Base-by-base conservation (phyloP, 2,329 filamentous ascomycete species). In the Colletotrichum gloeosporioides region DNA sequence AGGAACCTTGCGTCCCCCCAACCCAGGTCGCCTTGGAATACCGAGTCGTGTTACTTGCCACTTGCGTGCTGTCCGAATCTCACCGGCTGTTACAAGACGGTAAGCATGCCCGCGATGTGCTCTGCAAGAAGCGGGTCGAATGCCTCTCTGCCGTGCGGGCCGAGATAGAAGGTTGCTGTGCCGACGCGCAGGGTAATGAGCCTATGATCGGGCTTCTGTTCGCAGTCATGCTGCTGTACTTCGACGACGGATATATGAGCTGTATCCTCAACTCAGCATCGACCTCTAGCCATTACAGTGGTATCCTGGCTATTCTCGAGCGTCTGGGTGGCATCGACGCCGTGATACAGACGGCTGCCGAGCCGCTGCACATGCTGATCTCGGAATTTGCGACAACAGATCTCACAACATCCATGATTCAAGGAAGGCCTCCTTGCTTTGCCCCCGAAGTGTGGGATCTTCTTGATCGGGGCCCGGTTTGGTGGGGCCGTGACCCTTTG, bases 311-410 rank as follows among this genome's bases (percentile, higher is more conserved):
- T 5, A 86, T 86, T 4, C 76, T 86, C 7, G 79, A 80, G 25
- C 80, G 81, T 25, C 78, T 84, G 1, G 83, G 83, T 0, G 83
- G 82, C 13, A 79, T 84, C 66, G 76, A 79, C 0, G 15, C 73
- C 0, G 81, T 82, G 1, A 27, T 84, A 3, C 73, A 59, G 2
- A 79, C 73, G 4, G 79, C 81, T 1, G 81, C 80, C 4, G 81
- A 83, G 25, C 79, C 83, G 2, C 76, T 84, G 5, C 82, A 85
- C 13, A 80, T 88, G 78, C 84, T 88, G 62, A 72, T 88, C 8
- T 87, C 86, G 0, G 86, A 87, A 64, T 88, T 88, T 62, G 83
- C 83, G 4, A 87, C 86, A 0, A 84, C 85, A 70, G 86, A 88
- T 71, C 80, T 88, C 12, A 87, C 86, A 1, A 83, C 85, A 12